phyloP scores from a whole-genome alignment of 2,329 filamentous ascomycete species.

The Setomelanomma holmii region DNA sequence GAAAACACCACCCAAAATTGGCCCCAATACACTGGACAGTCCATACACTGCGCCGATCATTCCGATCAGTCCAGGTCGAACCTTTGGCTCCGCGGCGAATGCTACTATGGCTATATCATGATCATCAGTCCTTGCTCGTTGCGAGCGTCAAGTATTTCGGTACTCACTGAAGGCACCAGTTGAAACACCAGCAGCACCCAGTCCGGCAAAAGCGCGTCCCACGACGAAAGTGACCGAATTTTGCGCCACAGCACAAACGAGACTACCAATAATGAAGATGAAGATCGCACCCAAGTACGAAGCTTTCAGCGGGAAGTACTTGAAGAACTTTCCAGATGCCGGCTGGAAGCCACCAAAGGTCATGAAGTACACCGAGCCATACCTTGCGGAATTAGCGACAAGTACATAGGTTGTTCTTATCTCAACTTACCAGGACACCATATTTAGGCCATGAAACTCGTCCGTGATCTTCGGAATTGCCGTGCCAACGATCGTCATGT shows the following conservation, averaged over 20 bases:
- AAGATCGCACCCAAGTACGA: constrained; percentile 43
- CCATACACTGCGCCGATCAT: constrained; percentile 48
- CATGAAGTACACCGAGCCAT: constrained; percentile 51
- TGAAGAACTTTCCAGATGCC: constrained; percentile 56
- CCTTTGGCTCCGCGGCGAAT: constrained; percentile 49
- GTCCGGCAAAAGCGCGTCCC: constrained; percentile 49
- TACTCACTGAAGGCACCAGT: constrained; percentile 32
- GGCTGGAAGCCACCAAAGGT: constrained; percentile 54
- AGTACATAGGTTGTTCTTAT: too few species aligned
- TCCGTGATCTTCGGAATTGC: constrained; percentile 39
- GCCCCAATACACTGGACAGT: constrained; percentile 48
- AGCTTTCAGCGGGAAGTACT: constrained; percentile 51
- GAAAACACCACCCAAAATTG: constrained; percentile 52
- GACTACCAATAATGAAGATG: constrained; percentile 63
- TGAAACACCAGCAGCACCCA: constrained; percentile 46
- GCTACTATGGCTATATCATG: constrained; percentile 48
- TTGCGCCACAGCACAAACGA: constrained; percentile 57
- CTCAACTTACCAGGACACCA: constrained; percentile 25
- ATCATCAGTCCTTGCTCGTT: background rate
- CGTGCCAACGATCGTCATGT: constrained; percentile 33
- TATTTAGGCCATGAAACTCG: constrained; percentile 28
- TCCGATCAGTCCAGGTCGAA: constrained; percentile 49
- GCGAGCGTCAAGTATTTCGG: background rate
- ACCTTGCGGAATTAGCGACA: constrained; percentile 3
- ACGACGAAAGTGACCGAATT: constrained; percentile 48